Evolutionary conservation across 192 early-diverging fungal genomes (phyloP).

Genomic region (Umbelopsis isabellina): DNA sequence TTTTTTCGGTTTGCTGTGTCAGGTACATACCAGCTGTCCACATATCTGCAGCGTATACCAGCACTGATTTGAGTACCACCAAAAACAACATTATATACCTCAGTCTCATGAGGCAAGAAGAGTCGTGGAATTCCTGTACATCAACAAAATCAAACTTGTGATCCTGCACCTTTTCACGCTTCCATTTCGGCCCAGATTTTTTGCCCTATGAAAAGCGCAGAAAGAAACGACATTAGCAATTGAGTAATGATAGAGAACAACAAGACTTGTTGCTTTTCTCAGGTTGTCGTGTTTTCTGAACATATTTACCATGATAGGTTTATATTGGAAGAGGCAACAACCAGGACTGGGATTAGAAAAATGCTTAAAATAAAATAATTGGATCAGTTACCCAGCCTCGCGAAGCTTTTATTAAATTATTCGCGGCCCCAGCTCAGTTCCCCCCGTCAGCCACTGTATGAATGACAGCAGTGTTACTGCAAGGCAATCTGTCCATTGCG

Average conservation of each 20-base stretch:
- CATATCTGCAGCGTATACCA: constrained; percentile 83
- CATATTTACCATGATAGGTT: too few relatives aligned
- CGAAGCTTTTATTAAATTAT: neutral
- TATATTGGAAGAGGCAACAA: too few relatives aligned
- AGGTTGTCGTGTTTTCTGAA: too few relatives aligned
- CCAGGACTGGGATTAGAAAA: too few relatives aligned
- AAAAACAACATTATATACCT: constrained; percentile 65
- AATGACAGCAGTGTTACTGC: constrained; percentile 14
- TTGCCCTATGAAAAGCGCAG: neutral
- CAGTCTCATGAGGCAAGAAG: constrained; percentile 46
- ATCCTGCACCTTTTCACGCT: constrained; percentile 77
- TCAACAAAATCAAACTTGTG: constrained; percentile 92
- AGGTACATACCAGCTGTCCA: constrained; percentile 60
- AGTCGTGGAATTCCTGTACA: constrained; percentile 73
- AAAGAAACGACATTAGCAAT: too few relatives aligned
- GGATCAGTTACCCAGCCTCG: too few relatives aligned
- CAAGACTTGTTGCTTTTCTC: too few relatives aligned
- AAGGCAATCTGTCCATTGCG: neutral
- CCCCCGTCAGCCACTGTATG: constrained; percentile 9
- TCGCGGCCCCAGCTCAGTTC: constrained; percentile 15
- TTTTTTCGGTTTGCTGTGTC: neutral
- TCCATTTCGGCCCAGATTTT: constrained; percentile 65
- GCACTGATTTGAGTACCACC: constrained; percentile 70
- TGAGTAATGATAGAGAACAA: too few relatives aligned
- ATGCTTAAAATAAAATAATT: too few relatives aligned